A percentile compares a stretch with the other conserved stretches of the same genome.
phyloP scores from a whole-genome alignment of 192 early-diverging fungal genomes.

The Coemansia javaensis region DNA sequence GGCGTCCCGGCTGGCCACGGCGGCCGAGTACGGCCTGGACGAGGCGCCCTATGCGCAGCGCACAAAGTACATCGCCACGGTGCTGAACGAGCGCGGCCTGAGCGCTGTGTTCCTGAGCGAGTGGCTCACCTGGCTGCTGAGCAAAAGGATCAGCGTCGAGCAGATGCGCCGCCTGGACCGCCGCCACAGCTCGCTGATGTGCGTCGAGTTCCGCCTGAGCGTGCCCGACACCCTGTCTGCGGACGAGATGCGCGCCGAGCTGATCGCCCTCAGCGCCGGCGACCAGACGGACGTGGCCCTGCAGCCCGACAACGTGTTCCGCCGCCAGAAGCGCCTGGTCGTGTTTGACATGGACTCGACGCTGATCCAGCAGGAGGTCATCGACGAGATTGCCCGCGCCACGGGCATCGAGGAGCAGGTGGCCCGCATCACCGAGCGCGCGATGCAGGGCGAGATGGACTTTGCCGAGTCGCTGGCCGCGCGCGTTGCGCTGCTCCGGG shows the following conservation, averaged over 20 bases:
- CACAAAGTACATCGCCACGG: slow-evolving; percentile 80
- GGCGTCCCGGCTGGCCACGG: slow-evolving; percentile 52
- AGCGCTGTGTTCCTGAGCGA: slow-evolving; percentile 70
- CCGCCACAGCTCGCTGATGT: slow-evolving; percentile 58
- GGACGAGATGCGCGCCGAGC: slow-evolving; percentile 61
- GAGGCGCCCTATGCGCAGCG: slow-evolving; percentile 86
- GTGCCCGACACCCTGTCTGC: slow-evolving; percentile 66
- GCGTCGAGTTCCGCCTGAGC: slow-evolving; percentile 79
- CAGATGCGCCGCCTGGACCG: slow-evolving; percentile 77
- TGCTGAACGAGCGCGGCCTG: slow-evolving; percentile 79
- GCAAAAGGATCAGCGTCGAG: slow-evolving; percentile 78
- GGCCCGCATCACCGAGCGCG: slow-evolving; percentile 87
- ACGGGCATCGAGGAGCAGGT: slow-evolving; percentile 90
- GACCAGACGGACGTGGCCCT: slow-evolving; percentile 79
- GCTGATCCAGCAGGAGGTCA: slow-evolving; percentile 96
- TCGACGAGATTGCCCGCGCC: slow-evolving; percentile 94
- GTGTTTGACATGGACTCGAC: slow-evolving; percentile 99
- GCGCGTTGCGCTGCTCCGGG: slow-evolving; percentile 83
- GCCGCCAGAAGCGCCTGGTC: slow-evolving; percentile 85
- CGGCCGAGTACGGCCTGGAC: slow-evolving; percentile 49
- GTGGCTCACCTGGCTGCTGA: slow-evolving; percentile 74
- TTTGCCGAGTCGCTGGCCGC: slow-evolving; percentile 89
- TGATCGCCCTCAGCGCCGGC: slow-evolving; percentile 67
- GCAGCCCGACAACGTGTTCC: slow-evolving; percentile 83
- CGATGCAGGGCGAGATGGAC: slow-evolving; percentile 98